Evolutionary conservation across 1,284 basidiomycete genomes (phyloP), one percentile per base, ranked within the genome.

Genomic region (Microbotryum lychnidis-dioicae): DNA sequence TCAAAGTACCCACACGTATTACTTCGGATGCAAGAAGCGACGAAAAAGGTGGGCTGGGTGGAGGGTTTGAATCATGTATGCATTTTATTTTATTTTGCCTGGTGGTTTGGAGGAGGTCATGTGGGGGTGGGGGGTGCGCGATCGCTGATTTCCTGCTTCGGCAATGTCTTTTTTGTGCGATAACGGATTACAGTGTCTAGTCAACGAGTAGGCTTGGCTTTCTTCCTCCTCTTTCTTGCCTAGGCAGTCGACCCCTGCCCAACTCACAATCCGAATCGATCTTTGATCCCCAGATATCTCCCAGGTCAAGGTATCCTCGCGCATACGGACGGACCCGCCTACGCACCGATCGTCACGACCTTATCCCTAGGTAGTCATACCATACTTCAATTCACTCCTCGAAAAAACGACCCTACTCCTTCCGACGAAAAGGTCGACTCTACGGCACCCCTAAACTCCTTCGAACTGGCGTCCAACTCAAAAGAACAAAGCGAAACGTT

Each of bases 291-390:
- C 31, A 76, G 64, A 44, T 97, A 97, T 73, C 78, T 82, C 29
- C 81, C 90, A 7, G 89, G 89, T 2, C 91, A 97, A 77, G 93
- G 93, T 23, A 97, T 97, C 65, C 87, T 89, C 89, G 90, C 91
- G 1, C 93, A 96, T 71, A 86, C 96, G 76, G 93, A 97, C 73
- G 92, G 93, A 0, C 85, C 87, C 0, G 84, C 87, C 4, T 97
- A 96, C 76, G 80, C 85, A 70, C 88, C 91, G 0, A 84, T 87
- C 7, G 92, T 97, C 0, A 87, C 90, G 1, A 97, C 92, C 12
- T 78, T 97, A 60, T 92, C 91, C 14, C 78, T 97, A 57, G 87
- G 87, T 33, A 87, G 88, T 0, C 87, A 91, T 75, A 80, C 87
- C 1, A 78, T 91, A 51, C 87, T 97, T 70, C 84, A 94, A 75